phyloP scores from a whole-genome alignment of 1,139 yeast genomes.

The Yamadazyma pseudoaaseri region DNA sequence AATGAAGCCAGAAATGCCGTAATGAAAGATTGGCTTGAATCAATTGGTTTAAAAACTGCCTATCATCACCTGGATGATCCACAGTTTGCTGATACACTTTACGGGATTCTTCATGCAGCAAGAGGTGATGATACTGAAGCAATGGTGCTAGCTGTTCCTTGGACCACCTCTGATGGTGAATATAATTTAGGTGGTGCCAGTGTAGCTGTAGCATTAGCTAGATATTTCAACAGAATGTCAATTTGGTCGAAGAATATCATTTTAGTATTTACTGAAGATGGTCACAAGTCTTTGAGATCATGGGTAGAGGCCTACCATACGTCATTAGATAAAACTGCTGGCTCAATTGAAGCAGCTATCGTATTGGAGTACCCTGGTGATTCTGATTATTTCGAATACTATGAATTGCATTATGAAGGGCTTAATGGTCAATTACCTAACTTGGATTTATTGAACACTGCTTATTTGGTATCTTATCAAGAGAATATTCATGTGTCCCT shows the following conservation, averaged over 20 bases:
- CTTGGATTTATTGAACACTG: slow-evolving; percentile 82
- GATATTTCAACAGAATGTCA: slow-evolving; percentile 81
- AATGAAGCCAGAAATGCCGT: slow-evolving; percentile 39
- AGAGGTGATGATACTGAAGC: slow-evolving; percentile 97
- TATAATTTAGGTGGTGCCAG: slow-evolving; percentile 81
- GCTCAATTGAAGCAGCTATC: slow-evolving; percentile 89
- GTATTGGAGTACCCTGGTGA: slow-evolving; percentile 76
- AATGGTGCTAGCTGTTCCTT: slow-evolving; percentile 87
- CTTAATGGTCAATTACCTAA: slow-evolving; percentile 95
- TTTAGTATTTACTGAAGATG: slow-evolving; percentile 76
- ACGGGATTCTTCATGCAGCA: slow-evolving; percentile 88
- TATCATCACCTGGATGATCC: slow-evolving; percentile 32
- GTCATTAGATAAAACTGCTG: slow-evolving; percentile 85
- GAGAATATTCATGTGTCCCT: slow-evolving; percentile 72
- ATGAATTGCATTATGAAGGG: slow-evolving; percentile 82
- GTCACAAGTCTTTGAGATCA: slow-evolving; percentile 64
- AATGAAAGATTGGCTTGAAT: slow-evolving; percentile 59
- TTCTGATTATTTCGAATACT: slow-evolving; percentile 66
- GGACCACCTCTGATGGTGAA: slow-evolving; percentile 61
- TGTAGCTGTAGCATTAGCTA: slow-evolving; percentile 66
- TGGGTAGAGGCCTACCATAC: slow-evolving; percentile 98
- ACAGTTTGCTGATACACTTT: slow-evolving; percentile 56
- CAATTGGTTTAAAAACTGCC: slow-evolving; percentile 68
- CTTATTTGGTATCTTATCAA: slow-evolving; percentile 65
- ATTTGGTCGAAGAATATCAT: slow-evolving; percentile 96